Base-by-base conservation (phyloP, 2,329 filamentous ascomycete genomes). In the Botrytis porri region DNA sequence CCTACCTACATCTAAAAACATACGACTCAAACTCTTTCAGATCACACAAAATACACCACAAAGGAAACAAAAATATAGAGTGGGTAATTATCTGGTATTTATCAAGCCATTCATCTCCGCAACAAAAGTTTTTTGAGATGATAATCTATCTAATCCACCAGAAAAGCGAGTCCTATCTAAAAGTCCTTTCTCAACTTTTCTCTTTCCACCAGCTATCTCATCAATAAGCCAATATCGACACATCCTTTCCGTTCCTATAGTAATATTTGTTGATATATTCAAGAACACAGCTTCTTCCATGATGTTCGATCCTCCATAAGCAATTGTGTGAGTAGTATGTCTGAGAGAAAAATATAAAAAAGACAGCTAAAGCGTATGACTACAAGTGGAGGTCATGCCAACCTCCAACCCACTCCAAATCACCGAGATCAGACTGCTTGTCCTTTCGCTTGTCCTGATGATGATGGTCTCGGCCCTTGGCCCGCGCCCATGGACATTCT, bases 321-420 rank as follows among this genome's bases (percentile, higher is more conserved):
- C 48, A 63, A 67, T 64, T 64, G 45, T 57, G 70, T 54, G 65
- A 73, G 35, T 57, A 70, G 71, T 62, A 69, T 69, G 59, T 62
- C 54, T 12, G 45, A 45, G 66, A 69, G 64, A 65, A 70, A 72
- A 67, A 75, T 74, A 70, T 63, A 69, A 69, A 74, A 67, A 70
- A 74, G 61, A 75, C 72, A 29, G 39, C 29, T 65, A 65, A 72
- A 71, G 72, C 64, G 60, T 74, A 71, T 62, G 75, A 80, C 79
- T 79, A 90, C 88, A 89, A 90, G 87, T 89, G 88, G 82, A 85
- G 81, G 82, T 79, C 82, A 83, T 93, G 90, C 90, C 93, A 97
- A 84, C 93, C 93, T 86, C 94, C 94, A 90, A 97, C 93, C 91
- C 95, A 97, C 89, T 97, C 94, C 86, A 95, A 84, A 81, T 95